phyloP scores from a whole-genome alignment of 805 yeast genomes.

The Monosporozyma servazzii region DNA sequence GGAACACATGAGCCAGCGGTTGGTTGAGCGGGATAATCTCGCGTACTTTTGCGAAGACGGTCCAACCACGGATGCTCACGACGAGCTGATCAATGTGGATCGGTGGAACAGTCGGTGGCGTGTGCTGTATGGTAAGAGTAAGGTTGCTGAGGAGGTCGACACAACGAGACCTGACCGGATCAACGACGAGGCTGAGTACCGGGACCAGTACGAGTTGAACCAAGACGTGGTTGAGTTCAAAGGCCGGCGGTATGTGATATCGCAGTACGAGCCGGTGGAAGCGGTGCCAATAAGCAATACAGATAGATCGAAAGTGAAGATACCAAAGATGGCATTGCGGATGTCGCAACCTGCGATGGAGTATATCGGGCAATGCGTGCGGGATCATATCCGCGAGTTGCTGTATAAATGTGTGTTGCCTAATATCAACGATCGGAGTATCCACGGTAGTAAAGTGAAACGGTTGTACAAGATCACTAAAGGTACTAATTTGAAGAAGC shows the following conservation, averaged over 20 bases:
- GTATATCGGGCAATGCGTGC: conserved; percentile 8
- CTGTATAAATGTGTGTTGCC: conserved; percentile 15
- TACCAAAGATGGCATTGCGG: conserved; percentile 9
- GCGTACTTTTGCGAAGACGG: background rate
- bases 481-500: background rate
- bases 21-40: background rate
- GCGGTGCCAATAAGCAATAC: no score
- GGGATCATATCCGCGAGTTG: conserved; percentile 13
- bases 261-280: background rate
- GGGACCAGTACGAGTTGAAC: background rate
- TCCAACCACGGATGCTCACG: background rate
- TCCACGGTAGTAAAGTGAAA: background rate
- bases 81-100: conserved; percentile 9
- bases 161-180: background rate
- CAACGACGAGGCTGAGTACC: background rate
- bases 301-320: conserved; percentile 3
- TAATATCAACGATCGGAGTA: conserved; percentile 10
- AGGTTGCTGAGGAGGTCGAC: conserved; percentile 10
- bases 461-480: background rate
- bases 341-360: conserved; percentile 10
- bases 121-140: conserved; percentile 17
- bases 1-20: conserved; percentile 15
- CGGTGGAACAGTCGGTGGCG: conserved; percentile 27
- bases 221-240: background rate
- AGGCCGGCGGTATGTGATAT: background rate